Base-by-base conservation (phyloP, 306 rosid species). In the Carpinus viminea region DNA sequence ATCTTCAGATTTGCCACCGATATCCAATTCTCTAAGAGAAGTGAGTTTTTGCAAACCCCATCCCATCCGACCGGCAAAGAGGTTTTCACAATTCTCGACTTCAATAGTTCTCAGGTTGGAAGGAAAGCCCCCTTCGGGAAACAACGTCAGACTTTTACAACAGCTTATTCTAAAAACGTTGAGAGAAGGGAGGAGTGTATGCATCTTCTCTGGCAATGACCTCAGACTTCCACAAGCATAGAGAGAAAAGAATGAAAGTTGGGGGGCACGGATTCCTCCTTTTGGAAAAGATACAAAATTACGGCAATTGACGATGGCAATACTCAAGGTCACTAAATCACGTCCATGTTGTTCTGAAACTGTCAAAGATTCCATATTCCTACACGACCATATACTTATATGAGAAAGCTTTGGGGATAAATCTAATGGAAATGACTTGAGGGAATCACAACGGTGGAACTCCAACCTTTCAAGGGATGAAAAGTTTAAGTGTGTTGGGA, bases 191-290 rank as follows among this genome's bases (percentile, higher is more conserved):
- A 78, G 59, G 8, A 78, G 60, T 6, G 7, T 1, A 50, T 28
- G 24, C 76, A 57, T 70, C 1, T 1, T 3, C 9, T n/a, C 13
- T 0, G 76, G 76, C 57, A 59, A 26, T 21, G 47, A 75, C 2
- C 1, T 26, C 7, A 41, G 8, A 41, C 45, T 41, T 6, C 1
- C 45, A 4, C 56, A 52, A 5, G 0, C 0, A 0, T 0, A 0
- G 8, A 52, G 2, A 0, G 0, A 0, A 52, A 16, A 16, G 0
- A 0, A 0, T 34, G 2, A 2, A 5, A 76, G 60, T 2, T n/a
- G 34, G 1, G 51, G 20, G 9, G 73, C 65, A 2, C 0, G 60
- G 0, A 61, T 24, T 62, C 61, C 79, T 51, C 24, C 64, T 5
- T n/a, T 34, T 0, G 72, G 79, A 76, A 76, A 65, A 34, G 41